Evolutionary conservation across 164 flowering plant species (phyloP).

Genomic region (Liquidambar formosana): DNA sequence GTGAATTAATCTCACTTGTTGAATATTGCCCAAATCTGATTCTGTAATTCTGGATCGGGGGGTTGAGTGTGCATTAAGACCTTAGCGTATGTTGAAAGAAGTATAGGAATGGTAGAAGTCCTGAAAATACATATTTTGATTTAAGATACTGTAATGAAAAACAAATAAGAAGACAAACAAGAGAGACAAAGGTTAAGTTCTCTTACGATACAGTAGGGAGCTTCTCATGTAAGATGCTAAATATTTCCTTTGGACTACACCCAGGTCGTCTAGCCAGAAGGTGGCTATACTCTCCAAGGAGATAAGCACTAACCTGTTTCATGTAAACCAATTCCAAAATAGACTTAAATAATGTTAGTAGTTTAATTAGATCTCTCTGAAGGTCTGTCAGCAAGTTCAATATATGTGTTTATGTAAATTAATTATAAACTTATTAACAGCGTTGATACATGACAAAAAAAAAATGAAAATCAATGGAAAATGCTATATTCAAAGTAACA

Average conservation of each 20-base stretch:
- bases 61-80: conserved; percentile 96
- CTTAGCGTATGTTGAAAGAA: conserved; percentile 97
- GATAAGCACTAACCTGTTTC: conserved; percentile 88
- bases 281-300: conserved; percentile 96
- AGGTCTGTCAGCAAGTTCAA: no score
- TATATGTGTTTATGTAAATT: no score
- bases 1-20: conserved; percentile 60
- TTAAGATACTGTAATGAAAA: conserved; percentile 10
- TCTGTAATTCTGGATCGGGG: conserved; percentile 83
- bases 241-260: conserved; percentile 95
- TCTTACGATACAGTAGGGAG: conserved; percentile 97
- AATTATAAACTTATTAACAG: neutral
- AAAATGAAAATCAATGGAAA: neutral
- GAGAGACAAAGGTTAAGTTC: conserved; percentile 6
- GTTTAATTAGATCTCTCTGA: neutral
- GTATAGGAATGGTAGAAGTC: conserved; percentile 79
- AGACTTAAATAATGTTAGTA: neutral
- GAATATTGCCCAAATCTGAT: conserved; percentile 84
- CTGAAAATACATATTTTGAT: conserved; percentile 35
- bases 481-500: no score
- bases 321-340: neutral
- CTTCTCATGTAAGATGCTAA: conserved; percentile 83
- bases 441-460: neutral
- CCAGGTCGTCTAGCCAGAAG: conserved; percentile 92
- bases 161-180: conserved; percentile 3